phyloP scores from a whole-genome alignment of 306 rosid species.

The Casuarina equisetifolia region DNA sequence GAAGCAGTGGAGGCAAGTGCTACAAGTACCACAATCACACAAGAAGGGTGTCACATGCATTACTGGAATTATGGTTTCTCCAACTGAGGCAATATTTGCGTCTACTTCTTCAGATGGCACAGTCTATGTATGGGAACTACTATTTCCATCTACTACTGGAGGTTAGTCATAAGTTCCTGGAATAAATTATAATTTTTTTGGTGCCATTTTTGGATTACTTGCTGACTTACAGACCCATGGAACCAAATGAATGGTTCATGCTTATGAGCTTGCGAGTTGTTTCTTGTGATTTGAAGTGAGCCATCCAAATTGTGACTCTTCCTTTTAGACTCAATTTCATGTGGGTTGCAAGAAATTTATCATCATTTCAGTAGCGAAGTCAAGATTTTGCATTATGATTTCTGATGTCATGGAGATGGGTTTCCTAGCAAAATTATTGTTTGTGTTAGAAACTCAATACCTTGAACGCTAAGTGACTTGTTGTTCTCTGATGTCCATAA shows the following conservation, averaged over 20 bases:
- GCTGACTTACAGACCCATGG: neutral
- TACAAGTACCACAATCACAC: conserved; percentile 71
- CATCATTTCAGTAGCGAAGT: neutral
- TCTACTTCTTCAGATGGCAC: conserved; percentile 86
- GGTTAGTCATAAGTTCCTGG: conserved; percentile 44
- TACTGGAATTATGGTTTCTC: conserved; percentile 72
- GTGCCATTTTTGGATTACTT: neutral
- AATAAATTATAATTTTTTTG: conserved; percentile 4
- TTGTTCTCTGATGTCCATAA: neutral
- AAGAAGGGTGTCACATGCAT: conserved; percentile 95
- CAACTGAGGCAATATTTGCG: conserved; percentile 70
- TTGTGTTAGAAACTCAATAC: neutral
- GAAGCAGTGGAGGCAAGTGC: conserved; percentile 74
- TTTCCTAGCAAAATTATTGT: neutral
- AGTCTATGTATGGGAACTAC: conserved; percentile 65
- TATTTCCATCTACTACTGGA: conserved; percentile 47
- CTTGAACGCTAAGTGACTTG: neutral
- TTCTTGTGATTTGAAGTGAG: neutral
- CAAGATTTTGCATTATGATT: neutral
- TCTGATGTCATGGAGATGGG: neutral
- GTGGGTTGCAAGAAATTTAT: neutral
- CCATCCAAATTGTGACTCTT: neutral
- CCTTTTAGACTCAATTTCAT: neutral
- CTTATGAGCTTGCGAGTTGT: neutral
- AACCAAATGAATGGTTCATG: neutral